Percentiles rank a stretch among this genome's conserved stretches.
phyloP scores from a whole-genome alignment of 148 eudicot species.

The Chenopodium formosanum region DNA sequence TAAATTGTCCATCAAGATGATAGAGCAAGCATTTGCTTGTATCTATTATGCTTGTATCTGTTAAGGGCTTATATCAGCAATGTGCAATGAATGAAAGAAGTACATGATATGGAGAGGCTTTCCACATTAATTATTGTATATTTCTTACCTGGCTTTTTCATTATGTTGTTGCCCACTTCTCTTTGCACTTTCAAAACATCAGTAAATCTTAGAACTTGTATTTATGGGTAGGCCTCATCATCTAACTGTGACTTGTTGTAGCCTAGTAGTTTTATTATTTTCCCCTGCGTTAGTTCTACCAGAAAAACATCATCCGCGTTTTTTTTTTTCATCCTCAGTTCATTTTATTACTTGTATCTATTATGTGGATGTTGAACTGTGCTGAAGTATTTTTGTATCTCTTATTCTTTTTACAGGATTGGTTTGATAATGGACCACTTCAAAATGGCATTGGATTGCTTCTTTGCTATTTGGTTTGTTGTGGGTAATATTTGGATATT shows the following conservation, averaged over 20 bases:
- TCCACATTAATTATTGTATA: background rate
- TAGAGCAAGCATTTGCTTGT: background rate
- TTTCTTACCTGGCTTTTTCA: background rate
- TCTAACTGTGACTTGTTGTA: background rate
- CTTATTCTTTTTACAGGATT: constrained; percentile 35
- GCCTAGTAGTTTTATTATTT: background rate
- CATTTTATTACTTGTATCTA: background rate
- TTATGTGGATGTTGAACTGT: background rate
- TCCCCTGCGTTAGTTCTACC: background rate
- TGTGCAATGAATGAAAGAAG: constrained; percentile 4
- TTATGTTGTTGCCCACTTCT: background rate
- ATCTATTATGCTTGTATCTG: background rate
- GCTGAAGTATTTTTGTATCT: background rate
- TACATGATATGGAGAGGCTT: background rate
- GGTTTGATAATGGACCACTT: constrained; percentile 52
- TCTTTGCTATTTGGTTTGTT: constrained; percentile 84
- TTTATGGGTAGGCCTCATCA: background rate
- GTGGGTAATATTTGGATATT: constrained; percentile 81
- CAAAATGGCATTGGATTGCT: constrained; percentile 81
- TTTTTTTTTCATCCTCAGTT: background rate
- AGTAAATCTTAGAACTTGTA: background rate
- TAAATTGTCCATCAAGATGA: background rate
- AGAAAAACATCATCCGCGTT: background rate
- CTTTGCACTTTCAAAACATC: background rate
- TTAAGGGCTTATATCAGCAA: background rate